Base-by-base conservation (phyloP, 1,284 basidiomycete genomes). In the Pholiota adiposa region DNA sequence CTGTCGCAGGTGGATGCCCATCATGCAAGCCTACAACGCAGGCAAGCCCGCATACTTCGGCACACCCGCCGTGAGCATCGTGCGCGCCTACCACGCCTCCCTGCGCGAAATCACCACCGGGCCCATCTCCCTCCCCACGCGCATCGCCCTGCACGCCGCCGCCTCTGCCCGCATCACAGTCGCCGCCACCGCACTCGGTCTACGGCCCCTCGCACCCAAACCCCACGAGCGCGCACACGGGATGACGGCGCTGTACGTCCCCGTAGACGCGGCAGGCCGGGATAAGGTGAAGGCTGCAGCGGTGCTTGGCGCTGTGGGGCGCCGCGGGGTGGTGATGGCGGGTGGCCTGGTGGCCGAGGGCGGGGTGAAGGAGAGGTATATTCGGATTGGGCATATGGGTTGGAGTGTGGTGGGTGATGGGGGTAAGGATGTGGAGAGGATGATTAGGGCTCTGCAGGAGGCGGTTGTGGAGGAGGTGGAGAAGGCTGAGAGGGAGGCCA, bases 331-430 rank as follows among this genome's bases (percentile, higher is more conserved):
- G 59, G 85, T 98, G 33, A 87, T 95, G 53, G 96, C 97, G 31
- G 96, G 91, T 50, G 97, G 97, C 23, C 77, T 99, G 65, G 95
- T 98, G 76, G n/a, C 23, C 23, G 44, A 46, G 44, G 44, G 86
- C 90, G 68, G 86, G 48, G 88, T 93, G 76, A 97, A 95, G 82
- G 91, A 90, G 68, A 86, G 85, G 67, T 93, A 93, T 72, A 90
- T 93, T 83, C 86, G 90, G 56, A 84, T 93, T 57, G 90, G 91
- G 23, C 96, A 97, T 75, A 97, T 98, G 95, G 96, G 96, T 56
- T 75, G 92, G 62, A 91, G 91, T 12, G 95, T 86, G 23, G 86
- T 91, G 29, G 85, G 95, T 67, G 65, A 80, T 29, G 67, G 80
- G 54, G 83, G 93, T 51, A 87, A 84, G 2, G 94, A 98, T 74